A percentile compares a stretch with the other conserved stretches of the same genome.
Evolutionary conservation across 148 eudicot genomes (phyloP).

Genomic region (Camellia granthamiana): DNA sequence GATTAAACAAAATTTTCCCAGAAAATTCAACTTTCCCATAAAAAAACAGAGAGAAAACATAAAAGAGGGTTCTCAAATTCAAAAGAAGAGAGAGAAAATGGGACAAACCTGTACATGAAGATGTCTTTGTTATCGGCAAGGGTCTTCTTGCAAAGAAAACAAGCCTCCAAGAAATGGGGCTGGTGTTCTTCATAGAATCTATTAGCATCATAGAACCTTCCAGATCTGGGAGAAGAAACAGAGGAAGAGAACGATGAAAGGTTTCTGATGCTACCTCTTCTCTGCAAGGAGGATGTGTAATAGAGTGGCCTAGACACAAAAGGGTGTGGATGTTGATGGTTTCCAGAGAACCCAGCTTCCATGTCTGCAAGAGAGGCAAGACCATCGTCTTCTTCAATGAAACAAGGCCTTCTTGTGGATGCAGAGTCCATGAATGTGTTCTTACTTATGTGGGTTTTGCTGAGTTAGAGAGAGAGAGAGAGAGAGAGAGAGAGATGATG

Average conservation of each 20-base stretch:
- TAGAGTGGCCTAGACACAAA: conserved; percentile 12
- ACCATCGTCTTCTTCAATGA: conserved; percentile 17
- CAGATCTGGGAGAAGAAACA: conserved; percentile 11
- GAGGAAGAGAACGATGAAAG: background rate
- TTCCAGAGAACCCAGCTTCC: conserved; percentile 16
- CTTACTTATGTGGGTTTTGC: background rate
- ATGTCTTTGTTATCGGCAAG: conserved; percentile 58
- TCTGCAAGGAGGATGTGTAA: background rate
- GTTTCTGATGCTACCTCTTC: background rate
- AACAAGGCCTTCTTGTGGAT: conserved; percentile 13
- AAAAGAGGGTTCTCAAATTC: background rate
- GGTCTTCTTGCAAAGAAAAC: conserved; percentile 54
- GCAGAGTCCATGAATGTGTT: conserved; percentile 26
- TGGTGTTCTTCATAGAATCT: conserved; percentile 9
- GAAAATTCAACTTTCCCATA: background rate
- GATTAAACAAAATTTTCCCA: background rate
- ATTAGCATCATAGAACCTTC: conserved; percentile 1
- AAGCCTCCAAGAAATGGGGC: conserved; percentile 58
- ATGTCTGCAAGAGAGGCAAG: conserved; percentile 15
- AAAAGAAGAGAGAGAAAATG: background rate
- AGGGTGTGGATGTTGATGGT: background rate
- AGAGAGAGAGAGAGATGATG: conserved; percentile 12
- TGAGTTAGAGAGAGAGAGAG: no score
- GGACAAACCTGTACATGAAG: conserved; percentile 73
- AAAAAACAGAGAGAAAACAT: background rate